Evolutionary conservation across 2,329 filamentous ascomycete genomes (phyloP).

Genomic region (Phyllosticta citribraziliensis): DNA sequence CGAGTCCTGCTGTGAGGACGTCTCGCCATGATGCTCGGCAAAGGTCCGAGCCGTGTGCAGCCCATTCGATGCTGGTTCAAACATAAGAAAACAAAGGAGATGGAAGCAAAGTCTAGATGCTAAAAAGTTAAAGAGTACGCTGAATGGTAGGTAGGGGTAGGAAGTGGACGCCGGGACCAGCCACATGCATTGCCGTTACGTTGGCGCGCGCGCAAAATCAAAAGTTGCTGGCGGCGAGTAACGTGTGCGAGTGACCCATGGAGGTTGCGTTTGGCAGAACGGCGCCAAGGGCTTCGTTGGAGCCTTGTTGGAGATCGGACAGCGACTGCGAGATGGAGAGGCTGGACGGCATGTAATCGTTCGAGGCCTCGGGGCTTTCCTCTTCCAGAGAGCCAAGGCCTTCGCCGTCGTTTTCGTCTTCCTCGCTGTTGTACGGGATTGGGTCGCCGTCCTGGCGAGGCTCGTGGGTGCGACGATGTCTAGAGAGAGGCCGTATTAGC

Average conservation of each 20-base stretch:
- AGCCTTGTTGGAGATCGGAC: constrained; percentile 19
- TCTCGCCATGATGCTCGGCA: not conserved
- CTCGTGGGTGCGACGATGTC: constrained; percentile 75
- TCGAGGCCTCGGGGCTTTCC: constrained; percentile 64
- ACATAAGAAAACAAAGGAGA: constrained; percentile 2
- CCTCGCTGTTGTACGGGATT: constrained; percentile 61
- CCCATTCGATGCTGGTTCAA: constrained; percentile 6
- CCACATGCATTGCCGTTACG: constrained; percentile 4
- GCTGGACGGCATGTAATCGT: constrained; percentile 45
- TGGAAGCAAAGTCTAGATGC: constrained; percentile 7
- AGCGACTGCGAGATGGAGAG: constrained; percentile 23
- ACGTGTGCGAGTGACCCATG: constrained; percentile 33
- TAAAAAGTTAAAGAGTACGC: constrained; percentile 5
- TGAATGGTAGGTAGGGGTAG: not conserved
- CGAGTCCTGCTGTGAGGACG: not conserved
- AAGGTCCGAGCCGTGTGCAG: not conserved
- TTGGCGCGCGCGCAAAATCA: constrained; percentile 15
- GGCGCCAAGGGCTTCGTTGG: not conserved
- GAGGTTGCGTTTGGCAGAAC: constrained; percentile 23
- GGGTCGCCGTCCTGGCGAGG: constrained; percentile 52
- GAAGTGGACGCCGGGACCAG: constrained; percentile 6
- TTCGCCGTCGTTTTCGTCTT: constrained; percentile 82
- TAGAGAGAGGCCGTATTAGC: constrained; percentile 21
- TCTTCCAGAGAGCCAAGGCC: constrained; percentile 73
- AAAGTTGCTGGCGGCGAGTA: constrained; percentile 37